phyloP scores from a whole-genome alignment of 176 grass and related monocot genomes.

The Aegilops umbellulata region DNA sequence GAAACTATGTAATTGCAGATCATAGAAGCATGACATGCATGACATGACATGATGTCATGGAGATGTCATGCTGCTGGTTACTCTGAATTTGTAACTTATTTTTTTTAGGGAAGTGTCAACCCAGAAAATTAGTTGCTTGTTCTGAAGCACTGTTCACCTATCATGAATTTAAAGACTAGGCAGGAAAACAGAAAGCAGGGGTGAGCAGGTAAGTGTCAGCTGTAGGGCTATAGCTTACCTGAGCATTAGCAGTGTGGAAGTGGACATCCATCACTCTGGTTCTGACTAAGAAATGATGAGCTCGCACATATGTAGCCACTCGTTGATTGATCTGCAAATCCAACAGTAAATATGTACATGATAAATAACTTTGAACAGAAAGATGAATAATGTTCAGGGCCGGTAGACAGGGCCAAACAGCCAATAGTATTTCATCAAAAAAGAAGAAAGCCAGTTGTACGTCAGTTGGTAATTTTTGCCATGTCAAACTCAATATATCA shows the following conservation, averaged over 20 bases:
- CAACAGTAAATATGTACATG: not conserved
- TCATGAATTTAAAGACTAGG: slow-evolving; percentile 4
- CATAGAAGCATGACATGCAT: not conserved
- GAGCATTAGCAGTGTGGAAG: slow-evolving; percentile 21
- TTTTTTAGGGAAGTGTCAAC: not conserved
- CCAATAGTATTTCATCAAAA: too few relatives aligned
- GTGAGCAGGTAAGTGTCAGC: slow-evolving; percentile 8
- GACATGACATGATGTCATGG: not conserved
- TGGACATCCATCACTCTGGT: not conserved
- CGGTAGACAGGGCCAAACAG: not conserved
- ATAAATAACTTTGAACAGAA: not conserved
- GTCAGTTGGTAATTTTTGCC: not conserved
- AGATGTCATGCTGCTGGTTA: not conserved
- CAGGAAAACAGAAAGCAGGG: not conserved
- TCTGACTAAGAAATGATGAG: not conserved
- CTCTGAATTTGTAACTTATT: not conserved
- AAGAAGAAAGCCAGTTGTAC: not conserved
- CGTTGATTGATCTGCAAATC: not conserved
- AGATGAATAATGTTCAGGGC: not conserved
- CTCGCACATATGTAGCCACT: not conserved
- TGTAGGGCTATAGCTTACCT: slow-evolving; percentile 14
- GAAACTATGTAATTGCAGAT: not conserved
- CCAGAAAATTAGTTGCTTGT: not conserved
- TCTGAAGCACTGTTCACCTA: not conserved
- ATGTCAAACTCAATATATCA: not conserved